A percentile compares a stretch with the other conserved stretches of the same genome.
Evolutionary conservation across 257 asterid species (phyloP).

Genomic region (Solanum raphanifolium): DNA sequence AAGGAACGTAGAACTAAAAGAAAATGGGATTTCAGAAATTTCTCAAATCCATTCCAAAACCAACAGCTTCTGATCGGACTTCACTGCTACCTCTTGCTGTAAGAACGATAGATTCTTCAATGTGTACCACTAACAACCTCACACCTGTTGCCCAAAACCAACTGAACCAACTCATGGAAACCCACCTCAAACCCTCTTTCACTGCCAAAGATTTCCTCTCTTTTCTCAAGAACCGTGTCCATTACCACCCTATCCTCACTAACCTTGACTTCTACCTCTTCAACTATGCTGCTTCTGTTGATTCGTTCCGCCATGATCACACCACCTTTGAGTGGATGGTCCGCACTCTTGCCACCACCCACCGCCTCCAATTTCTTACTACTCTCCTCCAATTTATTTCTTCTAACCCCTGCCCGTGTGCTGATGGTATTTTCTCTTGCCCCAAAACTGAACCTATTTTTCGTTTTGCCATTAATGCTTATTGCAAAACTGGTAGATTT

Average conservation of each 20-base stretch:
- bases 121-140: slow-evolving; percentile 23
- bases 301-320: slow-evolving; percentile 89
- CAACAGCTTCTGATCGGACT: background rate
- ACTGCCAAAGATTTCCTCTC: slow-evolving; percentile 54
- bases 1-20: background rate
- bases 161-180: slow-evolving; percentile 35
- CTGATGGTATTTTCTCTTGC: slow-evolving; percentile 88
- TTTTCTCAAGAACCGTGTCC: slow-evolving; percentile 54
- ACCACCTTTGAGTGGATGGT: slow-evolving; percentile 73
- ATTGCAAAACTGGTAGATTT: slow-evolving; percentile 53
- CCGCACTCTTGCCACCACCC: slow-evolving; percentile 59
- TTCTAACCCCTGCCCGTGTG: slow-evolving; percentile 86
- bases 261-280: slow-evolving; percentile 91
- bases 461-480: slow-evolving; percentile 52
- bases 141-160: slow-evolving; percentile 35
- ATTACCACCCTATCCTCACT: slow-evolving; percentile 30
- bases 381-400: slow-evolving; percentile 60
- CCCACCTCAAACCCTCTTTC: slow-evolving; percentile 42
- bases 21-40: slow-evolving; percentile 11
- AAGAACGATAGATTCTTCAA: slow-evolving; percentile 16
- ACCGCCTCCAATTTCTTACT: slow-evolving; percentile 65
- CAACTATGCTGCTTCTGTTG: slow-evolving; percentile 69
- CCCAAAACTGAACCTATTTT: slow-evolving; percentile 58
- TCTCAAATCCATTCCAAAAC: slow-evolving; percentile 10
- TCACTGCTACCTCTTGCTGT: slow-evolving; percentile 16